Evolutionary conservation across 495 filamentous ascomycete species (phyloP), one percentile per base, ranked within the genome.

Genomic region (Neurospora sp.): DNA sequence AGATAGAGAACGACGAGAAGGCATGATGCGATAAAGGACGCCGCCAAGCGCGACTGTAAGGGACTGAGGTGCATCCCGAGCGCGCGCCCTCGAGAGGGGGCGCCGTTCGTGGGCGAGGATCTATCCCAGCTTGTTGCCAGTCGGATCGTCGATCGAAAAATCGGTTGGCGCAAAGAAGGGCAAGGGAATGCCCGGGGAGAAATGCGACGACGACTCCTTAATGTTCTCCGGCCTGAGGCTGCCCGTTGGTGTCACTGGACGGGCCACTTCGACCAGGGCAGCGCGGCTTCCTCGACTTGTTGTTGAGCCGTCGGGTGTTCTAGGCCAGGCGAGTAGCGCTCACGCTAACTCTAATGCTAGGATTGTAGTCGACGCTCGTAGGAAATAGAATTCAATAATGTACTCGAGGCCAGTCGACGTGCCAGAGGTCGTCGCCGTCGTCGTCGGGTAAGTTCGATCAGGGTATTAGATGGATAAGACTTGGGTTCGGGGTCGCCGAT

Each of bases 21-120:
- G 61, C 87, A 78, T 40, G 87, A 86, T 48, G 88, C 87, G 78
- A 86, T 80, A 73, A 90, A 75, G 40, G 88, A 90, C 78, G 91
- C 90, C 79, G 86, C 88, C 75, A 94, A 82, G 75, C 89, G 89
- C 81, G 88, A 91, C 85, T 91, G 91, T 74, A 92, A 82, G 74
- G 86, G 88, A 78, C 87, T 88, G 75, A 88, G 84, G 77, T 88
- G 89, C 90, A 92, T 92, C 70, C 72, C 77, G 75, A 40, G 70
- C 69, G 73, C 78, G 80, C 79, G 80, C 78, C 83, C 83, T 79
- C 79, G 71, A 71, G 73, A 79, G 79, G 80, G 79, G 69, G 38
- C 68, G 27, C 16, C 38, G 37, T 48, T 53, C 40, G 42, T 72
- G 40, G 77, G 72, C 71, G 74, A 74, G 45, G 40, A 22, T 45